Evolutionary conservation across 2,329 filamentous ascomycete genomes (phyloP).

Genomic region (Cercospora berteroae): DNA sequence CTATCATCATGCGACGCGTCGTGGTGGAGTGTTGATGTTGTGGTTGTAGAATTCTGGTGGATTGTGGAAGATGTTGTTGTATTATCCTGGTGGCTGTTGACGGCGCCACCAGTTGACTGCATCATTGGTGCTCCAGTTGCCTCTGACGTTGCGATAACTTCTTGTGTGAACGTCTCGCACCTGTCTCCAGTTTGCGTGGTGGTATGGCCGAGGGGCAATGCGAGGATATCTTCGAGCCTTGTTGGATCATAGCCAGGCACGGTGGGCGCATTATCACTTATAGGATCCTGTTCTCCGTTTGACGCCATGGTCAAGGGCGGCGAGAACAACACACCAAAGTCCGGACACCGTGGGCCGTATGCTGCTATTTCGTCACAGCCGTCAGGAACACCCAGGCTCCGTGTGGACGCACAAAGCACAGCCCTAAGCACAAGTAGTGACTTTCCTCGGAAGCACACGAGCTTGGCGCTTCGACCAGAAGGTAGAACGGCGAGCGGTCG

Average conservation of each 20-base stretch:
- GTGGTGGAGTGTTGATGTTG: conserved; percentile 10
- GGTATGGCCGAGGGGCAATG: conserved; percentile 15
- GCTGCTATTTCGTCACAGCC: neutral
- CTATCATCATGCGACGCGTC: conserved; percentile 1
- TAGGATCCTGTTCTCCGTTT: conserved; percentile 5
- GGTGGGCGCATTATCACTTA: conserved; percentile 9
- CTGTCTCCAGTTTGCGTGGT: conserved; percentile 18
- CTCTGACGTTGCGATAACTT: conserved; percentile 9
- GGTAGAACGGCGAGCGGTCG: neutral
- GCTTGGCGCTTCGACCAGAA: neutral
- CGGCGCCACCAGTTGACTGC: conserved; percentile 17
- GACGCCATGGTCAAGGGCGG: conserved; percentile 15
- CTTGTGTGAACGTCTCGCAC: conserved; percentile 8
- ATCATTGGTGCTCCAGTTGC: conserved; percentile 9
- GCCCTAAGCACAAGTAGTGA: neutral
- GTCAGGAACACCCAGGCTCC: conserved; percentile 9
- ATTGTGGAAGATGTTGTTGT: neutral
- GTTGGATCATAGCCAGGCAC: conserved; percentile 21
- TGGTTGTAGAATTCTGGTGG: conserved; percentile 9
- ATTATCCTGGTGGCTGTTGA: conserved; percentile 13
- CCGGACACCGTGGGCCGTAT: neutral
- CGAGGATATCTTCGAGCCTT: conserved; percentile 16
- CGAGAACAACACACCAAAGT: conserved; percentile 4
- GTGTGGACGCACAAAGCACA: conserved; percentile 6
- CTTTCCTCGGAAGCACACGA: neutral